A percentile compares a stretch with the other conserved stretches of the same genome.
These are phyloP conservation scores for Komagataella ulmi DNA, from an alignment of 805 yeast species.

Conservation along the genomic window DNA sequence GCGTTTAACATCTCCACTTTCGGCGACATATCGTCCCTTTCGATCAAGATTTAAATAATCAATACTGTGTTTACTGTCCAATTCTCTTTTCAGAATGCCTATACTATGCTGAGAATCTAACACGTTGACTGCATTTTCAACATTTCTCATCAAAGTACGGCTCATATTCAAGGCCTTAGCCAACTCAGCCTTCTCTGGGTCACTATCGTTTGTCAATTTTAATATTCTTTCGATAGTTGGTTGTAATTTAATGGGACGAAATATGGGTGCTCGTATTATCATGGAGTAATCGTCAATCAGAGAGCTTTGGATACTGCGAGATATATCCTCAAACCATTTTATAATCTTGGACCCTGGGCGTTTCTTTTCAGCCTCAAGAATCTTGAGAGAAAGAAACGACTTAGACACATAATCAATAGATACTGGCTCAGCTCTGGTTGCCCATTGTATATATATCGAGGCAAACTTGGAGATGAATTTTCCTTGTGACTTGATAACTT, in stretches of 20 bases:
- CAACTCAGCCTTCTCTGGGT: neutral
- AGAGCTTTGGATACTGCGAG: neutral
- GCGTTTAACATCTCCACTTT: neutral
- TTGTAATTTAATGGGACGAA: neutral
- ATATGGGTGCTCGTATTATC: neutral
- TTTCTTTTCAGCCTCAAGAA: slow-evolving; percentile 20
- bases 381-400: slow-evolving; percentile 46
- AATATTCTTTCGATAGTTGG: neutral
- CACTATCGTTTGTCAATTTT: neutral
- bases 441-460: slow-evolving; percentile 53
- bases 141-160: neutral
- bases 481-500: slow-evolving; percentile 46
- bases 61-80: neutral
- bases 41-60: slow-evolving; percentile 19
- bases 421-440: slow-evolving; percentile 36
- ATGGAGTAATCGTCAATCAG: neutral
- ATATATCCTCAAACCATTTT: neutral
- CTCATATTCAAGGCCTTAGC: neutral
- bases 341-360: neutral
- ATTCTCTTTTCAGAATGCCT: neutral
- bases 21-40: slow-evolving; percentile 39
- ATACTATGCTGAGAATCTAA: neutral
- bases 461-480: slow-evolving; percentile 48
- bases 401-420: slow-evolving; percentile 47
- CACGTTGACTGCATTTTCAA: neutral